Conservation (phyloP, 176 grass and related monocot genomes). For the Rhipidocladum racemiflorum region DNA sequence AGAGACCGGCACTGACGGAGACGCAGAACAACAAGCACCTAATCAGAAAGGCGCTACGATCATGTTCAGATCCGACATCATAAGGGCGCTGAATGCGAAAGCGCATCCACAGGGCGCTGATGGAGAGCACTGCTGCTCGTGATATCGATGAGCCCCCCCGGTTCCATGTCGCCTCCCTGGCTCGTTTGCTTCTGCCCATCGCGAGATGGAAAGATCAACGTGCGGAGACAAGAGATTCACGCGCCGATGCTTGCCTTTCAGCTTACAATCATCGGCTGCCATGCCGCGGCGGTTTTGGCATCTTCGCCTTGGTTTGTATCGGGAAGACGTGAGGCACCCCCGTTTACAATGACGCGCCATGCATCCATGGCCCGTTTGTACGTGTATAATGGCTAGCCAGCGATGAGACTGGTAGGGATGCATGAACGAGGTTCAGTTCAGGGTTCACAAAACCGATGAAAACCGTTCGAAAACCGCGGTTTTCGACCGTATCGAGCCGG, state of each 20-base stretch:
- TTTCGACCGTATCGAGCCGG: too few species aligned
- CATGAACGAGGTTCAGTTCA: too few species aligned
- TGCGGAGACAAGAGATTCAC: neutral
- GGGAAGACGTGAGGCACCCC: neutral
- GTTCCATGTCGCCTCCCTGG: neutral
- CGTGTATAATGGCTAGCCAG: neutral
- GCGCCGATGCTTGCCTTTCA: neutral
- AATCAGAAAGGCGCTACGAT: neutral
- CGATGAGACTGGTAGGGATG: neutral
- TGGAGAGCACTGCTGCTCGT: neutral
- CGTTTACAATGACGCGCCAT: neutral
- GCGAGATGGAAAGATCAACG: conserved; percentile 5
- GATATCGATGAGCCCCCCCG: neutral
- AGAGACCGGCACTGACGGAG: neutral
- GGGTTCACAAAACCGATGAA: too few species aligned
- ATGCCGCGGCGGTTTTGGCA: neutral
- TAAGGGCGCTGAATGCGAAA: conserved; percentile 5
- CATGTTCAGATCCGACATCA: conserved; percentile 34
- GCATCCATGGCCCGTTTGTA: neutral
- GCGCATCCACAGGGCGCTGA: neutral
- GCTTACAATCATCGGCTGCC: conserved; percentile 4
- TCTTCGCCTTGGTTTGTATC: neutral
- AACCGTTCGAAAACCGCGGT: too few species aligned
- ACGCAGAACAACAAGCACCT: neutral
- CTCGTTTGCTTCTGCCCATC: neutral